Evolutionary conservation across 1,284 basidiomycete species (phyloP).

Genomic region (Malassezia sp.): DNA sequence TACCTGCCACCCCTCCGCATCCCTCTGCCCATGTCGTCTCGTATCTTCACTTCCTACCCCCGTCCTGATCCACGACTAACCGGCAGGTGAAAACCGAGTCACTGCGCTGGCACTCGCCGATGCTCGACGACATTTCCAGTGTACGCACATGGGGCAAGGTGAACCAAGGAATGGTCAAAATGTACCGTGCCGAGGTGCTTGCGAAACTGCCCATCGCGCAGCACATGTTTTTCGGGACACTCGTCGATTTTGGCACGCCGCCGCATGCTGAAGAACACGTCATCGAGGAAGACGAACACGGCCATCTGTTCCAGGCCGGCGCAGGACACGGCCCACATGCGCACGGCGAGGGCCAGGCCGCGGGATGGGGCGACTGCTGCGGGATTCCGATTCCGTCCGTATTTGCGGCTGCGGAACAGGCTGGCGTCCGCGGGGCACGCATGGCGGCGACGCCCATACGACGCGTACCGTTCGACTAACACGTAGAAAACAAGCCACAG

Average conservation of each 20-base stretch:
- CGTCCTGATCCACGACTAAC: too few species aligned
- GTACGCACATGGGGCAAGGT: constrained; percentile 97
- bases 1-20: too few species aligned
- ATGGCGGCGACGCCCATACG: not conserved
- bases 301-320: constrained; percentile 51
- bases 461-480: constrained; percentile 16
- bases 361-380: constrained; percentile 70
- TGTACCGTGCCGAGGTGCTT: constrained; percentile 90
- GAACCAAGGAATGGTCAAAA: constrained; percentile 94
- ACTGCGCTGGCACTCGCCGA: constrained; percentile 93
- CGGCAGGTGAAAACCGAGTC: constrained; percentile 78
- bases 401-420: constrained; percentile 48
- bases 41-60: too few species aligned
- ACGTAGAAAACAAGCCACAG: too few species aligned
- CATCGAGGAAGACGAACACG: constrained; percentile 51
- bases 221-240: constrained; percentile 83
- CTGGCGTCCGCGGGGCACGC: constrained; percentile 4
- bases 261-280: constrained; percentile 50
- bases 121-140: constrained; percentile 94
- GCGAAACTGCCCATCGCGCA: constrained; percentile 91
- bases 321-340: constrained; percentile 17
- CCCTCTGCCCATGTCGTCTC: too few species aligned
- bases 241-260: constrained; percentile 58
- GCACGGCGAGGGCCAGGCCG: constrained; percentile 50
- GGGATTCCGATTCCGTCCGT: constrained; percentile 48